Conservation (phyloP, 192 early-diverging fungal species). For the Spizellomyces punctatus region DNA sequence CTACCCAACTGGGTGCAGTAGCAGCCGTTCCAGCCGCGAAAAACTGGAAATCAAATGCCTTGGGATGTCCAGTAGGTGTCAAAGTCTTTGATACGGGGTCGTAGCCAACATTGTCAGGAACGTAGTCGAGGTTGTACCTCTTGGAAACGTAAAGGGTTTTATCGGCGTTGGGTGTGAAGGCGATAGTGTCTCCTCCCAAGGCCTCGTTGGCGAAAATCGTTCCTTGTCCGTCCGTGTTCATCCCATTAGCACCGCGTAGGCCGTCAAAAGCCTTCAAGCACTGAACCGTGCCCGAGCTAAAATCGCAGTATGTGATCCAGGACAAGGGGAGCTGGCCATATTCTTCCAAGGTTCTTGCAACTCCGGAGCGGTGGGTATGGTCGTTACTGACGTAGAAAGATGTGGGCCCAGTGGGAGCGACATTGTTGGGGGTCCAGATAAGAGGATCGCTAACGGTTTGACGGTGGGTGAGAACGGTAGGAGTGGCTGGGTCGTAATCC, state of each 20-base stretch:
- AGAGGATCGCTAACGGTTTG: conserved; percentile 11
- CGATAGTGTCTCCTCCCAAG: conserved; percentile 15
- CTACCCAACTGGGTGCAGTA: conserved; percentile 16
- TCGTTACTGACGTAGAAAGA: conserved; percentile 30
- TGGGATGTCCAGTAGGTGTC: conserved; percentile 15
- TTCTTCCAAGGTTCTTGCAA: conserved; percentile 7
- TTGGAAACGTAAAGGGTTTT: conserved; percentile 11
- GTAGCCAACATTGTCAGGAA: conserved; percentile 22
- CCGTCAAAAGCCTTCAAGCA: conserved; percentile 2
- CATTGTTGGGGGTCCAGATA: conserved; percentile 24
- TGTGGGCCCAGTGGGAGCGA: conserved; percentile 9
- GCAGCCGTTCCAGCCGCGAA: conserved; percentile 5
- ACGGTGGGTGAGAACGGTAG: conserved; percentile 12
- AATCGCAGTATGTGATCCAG: conserved; percentile 22
- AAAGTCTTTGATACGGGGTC: conserved; percentile 15
- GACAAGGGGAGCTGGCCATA: conserved; percentile 11
- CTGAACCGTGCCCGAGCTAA: background rate
- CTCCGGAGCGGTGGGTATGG: conserved; percentile 16
- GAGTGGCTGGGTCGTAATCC: conserved; percentile 14
- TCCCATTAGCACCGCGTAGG: conserved; percentile 22
- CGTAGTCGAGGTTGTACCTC: conserved; percentile 21
- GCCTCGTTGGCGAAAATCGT: conserved; percentile 14
- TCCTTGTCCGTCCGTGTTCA: conserved; percentile 14
- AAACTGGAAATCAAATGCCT: conserved; percentile 17
- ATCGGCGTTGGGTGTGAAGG: conserved; percentile 9